A percentile compares a stretch with the other conserved stretches of the same genome.
Conservation (phyloP, 805 yeast species). For the Ogataea trehalophila region DNA sequence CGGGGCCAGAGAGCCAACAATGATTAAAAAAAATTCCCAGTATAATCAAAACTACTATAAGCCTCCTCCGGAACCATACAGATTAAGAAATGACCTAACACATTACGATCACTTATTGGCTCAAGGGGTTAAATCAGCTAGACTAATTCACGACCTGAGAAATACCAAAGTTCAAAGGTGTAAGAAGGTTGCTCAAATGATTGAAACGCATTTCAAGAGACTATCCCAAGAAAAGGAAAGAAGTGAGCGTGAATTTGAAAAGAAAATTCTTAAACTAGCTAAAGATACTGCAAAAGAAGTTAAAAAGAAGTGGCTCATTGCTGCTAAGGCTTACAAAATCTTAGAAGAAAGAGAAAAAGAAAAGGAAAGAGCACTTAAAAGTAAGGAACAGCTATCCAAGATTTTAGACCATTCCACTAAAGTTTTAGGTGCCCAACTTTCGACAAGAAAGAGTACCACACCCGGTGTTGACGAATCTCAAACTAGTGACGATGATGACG, state of each 20-base stretch:
- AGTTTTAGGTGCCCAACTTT: slow-evolving; percentile 75
- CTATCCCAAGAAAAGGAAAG: slow-evolving; percentile 87
- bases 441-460: slow-evolving; percentile 34
- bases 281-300: slow-evolving; percentile 79
- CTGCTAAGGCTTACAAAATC: slow-evolving; percentile 72
- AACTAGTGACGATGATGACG: slow-evolving; percentile 16
- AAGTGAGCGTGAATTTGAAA: slow-evolving; percentile 68
- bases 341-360: slow-evolving; percentile 75
- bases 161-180: slow-evolving; percentile 62
- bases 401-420: slow-evolving; percentile 91
- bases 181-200: slow-evolving; percentile 69
- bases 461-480: slow-evolving; percentile 19
- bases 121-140: slow-evolving; percentile 72
- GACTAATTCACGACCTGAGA: slow-evolving; percentile 60
- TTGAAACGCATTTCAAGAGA: slow-evolving; percentile 83
- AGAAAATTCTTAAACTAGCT: slow-evolving; percentile 64
- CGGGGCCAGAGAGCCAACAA: slow-evolving; percentile 35
- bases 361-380: slow-evolving; percentile 71
- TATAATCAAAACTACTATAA: slow-evolving; percentile 26
- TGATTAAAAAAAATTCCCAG: slow-evolving; percentile 30
- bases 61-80: slow-evolving; percentile 39
- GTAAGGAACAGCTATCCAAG: slow-evolving; percentile 81
- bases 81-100: slow-evolving; percentile 36
- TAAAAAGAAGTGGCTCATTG: slow-evolving; percentile 84
- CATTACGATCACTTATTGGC: slow-evolving; percentile 69